Conservation (phyloP, 768 basidiomycete genomes). For the Lactarius sanguifluus region DNA sequence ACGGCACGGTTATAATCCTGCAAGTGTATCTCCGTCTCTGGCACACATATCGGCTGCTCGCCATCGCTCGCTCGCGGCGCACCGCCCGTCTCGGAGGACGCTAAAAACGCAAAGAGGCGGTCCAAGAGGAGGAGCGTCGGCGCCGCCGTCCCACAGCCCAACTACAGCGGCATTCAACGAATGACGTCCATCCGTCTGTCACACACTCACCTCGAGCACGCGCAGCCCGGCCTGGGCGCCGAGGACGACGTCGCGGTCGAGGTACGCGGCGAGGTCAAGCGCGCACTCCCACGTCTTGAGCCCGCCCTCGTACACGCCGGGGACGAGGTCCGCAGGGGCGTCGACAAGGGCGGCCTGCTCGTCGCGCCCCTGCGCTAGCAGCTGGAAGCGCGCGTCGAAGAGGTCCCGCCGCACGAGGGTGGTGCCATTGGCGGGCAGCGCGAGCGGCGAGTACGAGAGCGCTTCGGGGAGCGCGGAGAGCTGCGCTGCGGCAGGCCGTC, state of each 20-base stretch:
- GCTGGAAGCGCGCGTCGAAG: slow-evolving; percentile 94
- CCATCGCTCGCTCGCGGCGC: background rate
- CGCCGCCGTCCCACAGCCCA: slow-evolving; percentile 92
- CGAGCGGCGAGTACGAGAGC: slow-evolving; percentile 79
- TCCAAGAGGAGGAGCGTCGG: slow-evolving; percentile 76
- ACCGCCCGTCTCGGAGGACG: slow-evolving; percentile 11
- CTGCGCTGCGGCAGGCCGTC: slow-evolving; percentile 43
- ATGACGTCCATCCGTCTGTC: background rate
- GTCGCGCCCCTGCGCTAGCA: slow-evolving; percentile 56
- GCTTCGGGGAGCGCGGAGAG: slow-evolving; percentile 63
- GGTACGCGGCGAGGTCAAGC: slow-evolving; percentile 75
- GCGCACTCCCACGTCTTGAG: slow-evolving; percentile 98
- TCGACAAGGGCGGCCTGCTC: slow-evolving; percentile 61
- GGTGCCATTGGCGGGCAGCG: slow-evolving; percentile 41
- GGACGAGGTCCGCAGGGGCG: slow-evolving; percentile 85
- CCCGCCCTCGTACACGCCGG: slow-evolving; percentile 93
- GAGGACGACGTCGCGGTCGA: slow-evolving; percentile 38
- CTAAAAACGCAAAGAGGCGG: slow-evolving; percentile 47
- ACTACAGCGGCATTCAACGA: slow-evolving; percentile 41
- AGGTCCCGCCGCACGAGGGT: slow-evolving; percentile 77
- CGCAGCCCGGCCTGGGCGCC: slow-evolving; percentile 46
- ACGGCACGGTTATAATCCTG: slow-evolving; percentile 93
- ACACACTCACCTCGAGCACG: slow-evolving; percentile 64
- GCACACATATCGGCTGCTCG: background rate
- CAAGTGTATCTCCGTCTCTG: slow-evolving; percentile 61